Conservation (phyloP, 2,329 filamentous ascomycete species). For the Plenodomus tracheiphilus region DNA sequence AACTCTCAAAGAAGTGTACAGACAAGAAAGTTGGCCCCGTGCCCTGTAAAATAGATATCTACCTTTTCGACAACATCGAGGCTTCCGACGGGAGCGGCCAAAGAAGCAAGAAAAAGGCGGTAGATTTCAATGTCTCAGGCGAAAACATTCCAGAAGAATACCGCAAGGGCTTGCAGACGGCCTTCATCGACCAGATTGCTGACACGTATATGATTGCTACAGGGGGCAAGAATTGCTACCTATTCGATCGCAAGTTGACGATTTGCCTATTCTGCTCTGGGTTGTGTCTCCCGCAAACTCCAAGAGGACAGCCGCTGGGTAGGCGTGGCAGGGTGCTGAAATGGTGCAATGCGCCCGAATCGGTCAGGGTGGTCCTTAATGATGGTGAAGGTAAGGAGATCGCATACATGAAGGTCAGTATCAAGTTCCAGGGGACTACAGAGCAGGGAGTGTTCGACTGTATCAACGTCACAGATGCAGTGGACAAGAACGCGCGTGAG, state of each 20-base stretch:
- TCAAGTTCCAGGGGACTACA: conserved; percentile 1
- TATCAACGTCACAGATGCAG: not conserved
- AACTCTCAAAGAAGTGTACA: not conserved
- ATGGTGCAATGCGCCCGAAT: conserved; percentile 6
- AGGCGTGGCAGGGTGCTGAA: not conserved
- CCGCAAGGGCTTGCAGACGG: not conserved
- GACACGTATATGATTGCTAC: conserved; percentile 4
- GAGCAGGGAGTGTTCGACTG: conserved; percentile 8
- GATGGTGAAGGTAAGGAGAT: not conserved
- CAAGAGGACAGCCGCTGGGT: not conserved
- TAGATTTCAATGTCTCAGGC: not conserved
- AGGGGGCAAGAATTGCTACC: conserved; percentile 6
- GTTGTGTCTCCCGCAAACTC: not conserved
- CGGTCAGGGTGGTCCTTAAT: conserved; percentile 1
- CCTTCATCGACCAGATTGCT: conserved; percentile 5
- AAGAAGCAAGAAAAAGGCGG: not conserved
- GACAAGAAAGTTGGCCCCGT: not conserved
- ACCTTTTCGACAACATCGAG: conserved; percentile 1
- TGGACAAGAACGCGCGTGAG: not conserved
- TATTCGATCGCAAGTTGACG: conserved; percentile 1
- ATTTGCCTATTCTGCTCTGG: not conserved
- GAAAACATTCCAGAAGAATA: not conserved
- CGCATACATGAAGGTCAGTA: conserved; percentile 2
- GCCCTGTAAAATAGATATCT: not conserved
- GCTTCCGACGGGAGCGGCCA: not conserved